Conservation (phyloP, 768 basidiomycete species). For the Boletus reticuloceps region DNA sequence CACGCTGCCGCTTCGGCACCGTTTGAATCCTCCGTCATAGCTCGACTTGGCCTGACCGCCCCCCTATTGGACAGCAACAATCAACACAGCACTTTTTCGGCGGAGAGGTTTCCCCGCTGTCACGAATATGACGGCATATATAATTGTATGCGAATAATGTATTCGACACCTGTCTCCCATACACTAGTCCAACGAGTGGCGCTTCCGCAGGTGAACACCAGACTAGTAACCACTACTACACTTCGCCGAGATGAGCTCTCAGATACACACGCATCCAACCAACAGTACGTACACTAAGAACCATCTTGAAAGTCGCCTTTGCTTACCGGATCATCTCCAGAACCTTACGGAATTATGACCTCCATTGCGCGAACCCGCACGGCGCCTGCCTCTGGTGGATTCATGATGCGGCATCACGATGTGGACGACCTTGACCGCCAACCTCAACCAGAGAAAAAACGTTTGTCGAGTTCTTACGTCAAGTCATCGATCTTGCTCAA, state of each 20-base stretch:
- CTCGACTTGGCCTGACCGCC: no score
- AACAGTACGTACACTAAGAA: constrained; percentile 1
- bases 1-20: no score
- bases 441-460: constrained; percentile 8
- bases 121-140: neutral
- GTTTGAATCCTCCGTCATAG: no score
- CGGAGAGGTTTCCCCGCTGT: no score
- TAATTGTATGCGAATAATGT: neutral
- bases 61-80: no score
- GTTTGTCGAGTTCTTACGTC: constrained; percentile 9
- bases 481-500: neutral
- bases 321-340: constrained; percentile 1
- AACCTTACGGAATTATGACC: constrained; percentile 7
- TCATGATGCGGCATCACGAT: constrained; percentile 14
- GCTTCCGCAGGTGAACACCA: neutral
- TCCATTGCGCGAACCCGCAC: constrained; percentile 5
- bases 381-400: constrained; percentile 10
- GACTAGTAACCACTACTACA: neutral
- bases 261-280: neutral
- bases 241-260: no score
- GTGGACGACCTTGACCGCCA: constrained; percentile 4
- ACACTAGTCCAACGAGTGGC: neutral
- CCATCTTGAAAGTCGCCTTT: neutral
- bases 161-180: neutral
- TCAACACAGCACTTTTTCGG: neutral